Evolutionary conservation across 441 rosid genomes (phyloP), one percentile per base, ranked within the genome.

Genomic region (Gossypium lobatum): DNA sequence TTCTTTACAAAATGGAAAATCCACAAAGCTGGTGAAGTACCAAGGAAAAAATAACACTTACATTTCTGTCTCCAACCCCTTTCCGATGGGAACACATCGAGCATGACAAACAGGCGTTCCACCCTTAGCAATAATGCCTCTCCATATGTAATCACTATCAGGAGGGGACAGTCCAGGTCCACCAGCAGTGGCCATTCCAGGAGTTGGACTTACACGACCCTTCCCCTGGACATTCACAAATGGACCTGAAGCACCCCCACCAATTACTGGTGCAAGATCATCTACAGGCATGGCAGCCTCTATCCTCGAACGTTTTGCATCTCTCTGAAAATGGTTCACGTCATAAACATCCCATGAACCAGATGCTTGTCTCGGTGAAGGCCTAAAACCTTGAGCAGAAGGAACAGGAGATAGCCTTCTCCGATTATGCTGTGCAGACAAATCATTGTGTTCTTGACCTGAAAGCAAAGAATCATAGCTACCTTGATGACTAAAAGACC

Each of bases 321-420:
- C 93, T 80, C 91, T 87, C 70, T 86, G 91, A 70, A 81, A 70
- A 55, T 84, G 91, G 72, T 69, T 79, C 45, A 80, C 83, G 76
- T 95, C 97, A 77, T 84, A 86, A 52, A 84, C 88, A 81, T 93
- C 98, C 97, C 97, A 88, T 59, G 93, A 86, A 79, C 88, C 88
- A 73, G 88, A 82, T 72, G 76, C 75, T 58, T 84, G 79, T 77
- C 86, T 86, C 65, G 80, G n/a, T 6, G 95, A 79, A 74, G 80
- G 86, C 88, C 88, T 86, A 25, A 79, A 78, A 81, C 92, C 84
- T 53, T 85, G 83, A 54, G 78, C 84, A 73, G 93, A 89, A 76
- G 91, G 83, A 54, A 87, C 81, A 71, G 90, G 84, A 73, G 96
- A 88, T 10, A 81, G 86, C 83, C 91, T 87, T 82, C 87, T 84